Conservation (phyloP, 1,139 yeast species). For the Nadsonia starkeyi-henricii region DNA sequence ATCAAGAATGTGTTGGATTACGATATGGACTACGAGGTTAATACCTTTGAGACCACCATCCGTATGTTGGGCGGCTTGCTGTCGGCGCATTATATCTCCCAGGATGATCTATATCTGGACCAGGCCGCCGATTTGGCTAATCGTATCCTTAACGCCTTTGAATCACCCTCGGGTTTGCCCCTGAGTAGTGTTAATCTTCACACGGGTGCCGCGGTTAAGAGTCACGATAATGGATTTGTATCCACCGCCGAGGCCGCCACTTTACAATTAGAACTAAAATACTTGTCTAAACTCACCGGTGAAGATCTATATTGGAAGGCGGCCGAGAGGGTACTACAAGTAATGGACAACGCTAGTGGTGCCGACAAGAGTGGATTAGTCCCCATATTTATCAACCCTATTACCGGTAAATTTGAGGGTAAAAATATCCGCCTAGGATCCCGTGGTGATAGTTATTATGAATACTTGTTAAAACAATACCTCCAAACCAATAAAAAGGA, state of each 20-base stretch:
- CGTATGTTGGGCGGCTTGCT: conserved; percentile 87
- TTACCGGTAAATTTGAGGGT: conserved; percentile 57
- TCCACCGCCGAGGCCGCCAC: conserved; percentile 90
- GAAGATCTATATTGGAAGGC: conserved; percentile 59
- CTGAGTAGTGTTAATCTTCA: conserved; percentile 63
- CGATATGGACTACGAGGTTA: conserved; percentile 61
- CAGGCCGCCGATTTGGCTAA: conserved; percentile 60
- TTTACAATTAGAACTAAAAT: conserved; percentile 77
- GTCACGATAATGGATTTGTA: conserved; percentile 54
- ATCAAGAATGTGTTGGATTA: conserved; percentile 66
- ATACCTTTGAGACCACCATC: conserved; percentile 84
- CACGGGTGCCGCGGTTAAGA: conserved; percentile 46
- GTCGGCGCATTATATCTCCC: conserved; percentile 65
- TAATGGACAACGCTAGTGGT: conserved; percentile 42
- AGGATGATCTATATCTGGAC: conserved; percentile 50
- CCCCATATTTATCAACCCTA: conserved; percentile 68
- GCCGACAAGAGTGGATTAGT: conserved; percentile 66
- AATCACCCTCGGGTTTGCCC: conserved; percentile 54
- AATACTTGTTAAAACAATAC: conserved; percentile 75
- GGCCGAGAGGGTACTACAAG: conserved; percentile 55
- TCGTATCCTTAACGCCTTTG: conserved; percentile 43
- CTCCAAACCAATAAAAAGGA: conserved; percentile 58
- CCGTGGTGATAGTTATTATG: conserved; percentile 88
- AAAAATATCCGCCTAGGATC: conserved; percentile 65
- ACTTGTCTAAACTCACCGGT: conserved; percentile 67